Percentiles rank a stretch among this genome's conserved stretches.
Evolutionary conservation across 2,329 filamentous ascomycete species (phyloP).

Genomic region (Dothistroma pini): DNA sequence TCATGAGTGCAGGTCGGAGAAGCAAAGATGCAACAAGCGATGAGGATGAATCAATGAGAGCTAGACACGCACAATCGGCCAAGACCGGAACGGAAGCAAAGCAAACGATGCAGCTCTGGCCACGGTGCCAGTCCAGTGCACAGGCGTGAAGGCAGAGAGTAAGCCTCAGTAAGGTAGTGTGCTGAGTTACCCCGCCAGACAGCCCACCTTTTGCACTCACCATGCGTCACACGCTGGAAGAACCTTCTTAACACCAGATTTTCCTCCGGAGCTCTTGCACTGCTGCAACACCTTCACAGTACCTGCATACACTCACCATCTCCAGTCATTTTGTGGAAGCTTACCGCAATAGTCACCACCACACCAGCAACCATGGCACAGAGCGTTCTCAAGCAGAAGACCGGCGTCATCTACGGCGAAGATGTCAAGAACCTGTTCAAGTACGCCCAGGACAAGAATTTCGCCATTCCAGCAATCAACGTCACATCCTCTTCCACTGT

Average conservation of each 20-base stretch:
- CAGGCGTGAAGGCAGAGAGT: no score
- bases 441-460: slow-evolving; percentile 82
- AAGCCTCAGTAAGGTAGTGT: no score
- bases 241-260: not conserved
- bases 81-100: not conserved
- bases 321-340: not conserved
- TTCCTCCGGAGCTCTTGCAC: not conserved
- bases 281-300: not conserved
- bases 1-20: not conserved
- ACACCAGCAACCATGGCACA: slow-evolving; percentile 25
- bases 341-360: not conserved
- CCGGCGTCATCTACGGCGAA: slow-evolving; percentile 39
- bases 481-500: slow-evolving; percentile 89
- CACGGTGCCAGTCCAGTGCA: no score
- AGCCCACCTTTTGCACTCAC: no score
- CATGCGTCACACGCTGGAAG: not conserved
- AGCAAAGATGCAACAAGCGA: not conserved
- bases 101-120: no score
- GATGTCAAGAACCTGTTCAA: slow-evolving; percentile 64
- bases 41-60: not conserved
- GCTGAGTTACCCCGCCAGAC: no score
- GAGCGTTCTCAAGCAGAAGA: slow-evolving; percentile 33
- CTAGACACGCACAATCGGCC: not conserved
- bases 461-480: slow-evolving; percentile 73
- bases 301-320: slow-evolving; percentile 1